Evolutionary conservation across 331 rosid species (phyloP).

Genomic region (Ulmus americana): DNA sequence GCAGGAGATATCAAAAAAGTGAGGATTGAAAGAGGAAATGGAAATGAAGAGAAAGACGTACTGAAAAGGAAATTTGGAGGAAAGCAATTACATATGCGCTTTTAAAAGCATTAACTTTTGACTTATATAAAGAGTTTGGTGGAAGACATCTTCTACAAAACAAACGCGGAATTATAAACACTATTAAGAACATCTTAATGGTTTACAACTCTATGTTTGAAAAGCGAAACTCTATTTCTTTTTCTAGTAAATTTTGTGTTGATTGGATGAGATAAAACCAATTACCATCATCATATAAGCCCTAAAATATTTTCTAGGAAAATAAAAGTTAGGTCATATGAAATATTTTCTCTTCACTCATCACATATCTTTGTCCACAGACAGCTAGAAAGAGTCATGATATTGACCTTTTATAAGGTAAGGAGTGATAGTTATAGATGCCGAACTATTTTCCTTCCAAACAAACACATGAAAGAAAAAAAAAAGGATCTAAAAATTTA

Average conservation of each 20-base stretch:
- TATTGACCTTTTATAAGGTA: background rate
- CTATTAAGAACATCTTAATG: conserved; percentile 19
- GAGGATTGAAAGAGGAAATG: conserved; percentile 19
- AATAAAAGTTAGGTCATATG: background rate
- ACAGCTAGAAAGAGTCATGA: background rate
- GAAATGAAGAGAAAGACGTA: conserved; percentile 16
- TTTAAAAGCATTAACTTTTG: conserved; percentile 60
- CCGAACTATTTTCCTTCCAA: background rate
- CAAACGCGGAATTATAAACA: conserved; percentile 5
- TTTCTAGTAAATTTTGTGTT: background rate
- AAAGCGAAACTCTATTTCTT: conserved; percentile 15
- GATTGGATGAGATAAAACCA: background rate
- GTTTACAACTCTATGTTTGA: conserved; percentile 22
- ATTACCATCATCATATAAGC: background rate
- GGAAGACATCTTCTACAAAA: conserved; percentile 37
- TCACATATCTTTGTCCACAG: background rate
- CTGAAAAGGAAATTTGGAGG: conserved; percentile 27
- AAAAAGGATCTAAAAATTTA: too few species aligned
- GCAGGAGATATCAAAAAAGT: conserved; percentile 26
- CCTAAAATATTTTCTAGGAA: background rate
- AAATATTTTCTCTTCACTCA: background rate
- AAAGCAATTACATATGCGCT: conserved; percentile 28
- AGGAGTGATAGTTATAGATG: background rate
- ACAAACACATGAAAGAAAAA: too few species aligned
- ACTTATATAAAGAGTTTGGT: conserved; percentile 36